A percentile compares a stretch with the other conserved stretches of the same genome.
Conservation (phyloP, 306 rosid genomes). For the Purshia tridentata region DNA sequence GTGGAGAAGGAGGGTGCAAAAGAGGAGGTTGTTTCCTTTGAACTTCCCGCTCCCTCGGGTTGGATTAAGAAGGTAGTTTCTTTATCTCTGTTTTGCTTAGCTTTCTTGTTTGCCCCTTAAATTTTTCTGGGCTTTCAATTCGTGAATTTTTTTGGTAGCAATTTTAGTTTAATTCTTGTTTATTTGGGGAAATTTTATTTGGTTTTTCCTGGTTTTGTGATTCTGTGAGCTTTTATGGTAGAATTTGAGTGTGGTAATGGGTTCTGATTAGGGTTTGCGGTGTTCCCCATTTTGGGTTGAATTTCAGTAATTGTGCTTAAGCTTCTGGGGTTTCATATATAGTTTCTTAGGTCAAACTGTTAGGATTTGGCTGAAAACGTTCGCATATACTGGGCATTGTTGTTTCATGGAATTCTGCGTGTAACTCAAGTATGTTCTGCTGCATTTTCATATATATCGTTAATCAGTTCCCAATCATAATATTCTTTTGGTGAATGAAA, state of each 20-base stretch:
- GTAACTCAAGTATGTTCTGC: background rate
- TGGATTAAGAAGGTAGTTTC: slow-evolving; percentile 79
- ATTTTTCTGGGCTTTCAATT: background rate
- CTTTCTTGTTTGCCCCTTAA: slow-evolving; percentile 10
- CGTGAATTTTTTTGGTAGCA: slow-evolving; percentile 21
- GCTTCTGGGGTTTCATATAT: slow-evolving; percentile 18
- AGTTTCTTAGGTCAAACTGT: background rate
- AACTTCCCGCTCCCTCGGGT: slow-evolving; percentile 94
- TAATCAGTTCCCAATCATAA: too few relatives aligned
- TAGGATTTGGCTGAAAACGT: slow-evolving; percentile 8
- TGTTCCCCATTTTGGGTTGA: slow-evolving; percentile 25
- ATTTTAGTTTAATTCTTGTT: slow-evolving; percentile 17
- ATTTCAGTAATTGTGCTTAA: slow-evolving; percentile 26
- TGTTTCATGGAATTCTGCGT: background rate
- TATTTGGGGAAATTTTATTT: slow-evolving; percentile 13
- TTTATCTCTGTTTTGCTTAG: slow-evolving; percentile 9
- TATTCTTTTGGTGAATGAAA: background rate
- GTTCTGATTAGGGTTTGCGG: slow-evolving; percentile 44
- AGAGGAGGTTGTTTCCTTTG: slow-evolving; percentile 77
- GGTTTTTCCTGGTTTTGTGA: slow-evolving; percentile 26
- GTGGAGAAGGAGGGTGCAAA: slow-evolving; percentile 57
- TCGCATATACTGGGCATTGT: background rate
- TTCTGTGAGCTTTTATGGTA: slow-evolving; percentile 27
- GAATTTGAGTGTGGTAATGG: slow-evolving; percentile 29
- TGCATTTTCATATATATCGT: background rate